Evolutionary conservation across 1,284 basidiomycete genomes (phyloP).

Genomic region (Puccinia triticina): DNA sequence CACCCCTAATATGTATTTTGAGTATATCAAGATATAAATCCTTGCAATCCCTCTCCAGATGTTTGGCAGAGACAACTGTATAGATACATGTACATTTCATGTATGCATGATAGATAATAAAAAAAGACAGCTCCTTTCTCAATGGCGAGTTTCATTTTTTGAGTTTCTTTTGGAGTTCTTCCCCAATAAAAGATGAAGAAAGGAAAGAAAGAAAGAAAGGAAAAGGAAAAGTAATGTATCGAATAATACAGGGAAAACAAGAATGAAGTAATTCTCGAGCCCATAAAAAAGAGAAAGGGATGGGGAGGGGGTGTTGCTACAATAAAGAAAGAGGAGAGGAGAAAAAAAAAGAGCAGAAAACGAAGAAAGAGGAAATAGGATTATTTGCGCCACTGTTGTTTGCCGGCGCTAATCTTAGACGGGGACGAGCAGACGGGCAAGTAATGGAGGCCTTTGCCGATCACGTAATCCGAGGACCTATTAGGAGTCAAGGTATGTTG

Average conservation of each 20-base stretch:
- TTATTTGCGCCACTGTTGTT: slow-evolving; percentile 1
- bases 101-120: too few relatives aligned
- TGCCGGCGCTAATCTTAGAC: not conserved
- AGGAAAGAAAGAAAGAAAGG: not conserved
- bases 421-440: not conserved
- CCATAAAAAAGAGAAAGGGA: not conserved
- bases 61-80: too few relatives aligned
- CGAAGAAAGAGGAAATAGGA: not conserved
- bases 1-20: too few relatives aligned
- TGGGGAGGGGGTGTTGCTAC: too few relatives aligned
- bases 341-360: not conserved
- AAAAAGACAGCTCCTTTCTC: too few relatives aligned
- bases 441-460: slow-evolving; percentile 41
- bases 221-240: not conserved
- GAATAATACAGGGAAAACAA: not conserved
- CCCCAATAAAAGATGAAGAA: too few relatives aligned
- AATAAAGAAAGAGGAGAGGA: too few relatives aligned
- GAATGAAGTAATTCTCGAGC: not conserved
- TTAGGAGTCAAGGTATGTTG: slow-evolving; percentile 56
- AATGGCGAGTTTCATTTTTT: too few relatives aligned
- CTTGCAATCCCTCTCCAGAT: too few relatives aligned
- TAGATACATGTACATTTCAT: too few relatives aligned
- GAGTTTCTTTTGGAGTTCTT: too few relatives aligned
- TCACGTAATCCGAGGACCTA: slow-evolving; percentile 39
- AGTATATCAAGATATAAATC: too few relatives aligned